Percentiles rank a stretch among this genome's conserved stretches.
Conservation (phyloP, 2,329 filamentous ascomycete genomes). For the Aspergillaceae sp. region DNA sequence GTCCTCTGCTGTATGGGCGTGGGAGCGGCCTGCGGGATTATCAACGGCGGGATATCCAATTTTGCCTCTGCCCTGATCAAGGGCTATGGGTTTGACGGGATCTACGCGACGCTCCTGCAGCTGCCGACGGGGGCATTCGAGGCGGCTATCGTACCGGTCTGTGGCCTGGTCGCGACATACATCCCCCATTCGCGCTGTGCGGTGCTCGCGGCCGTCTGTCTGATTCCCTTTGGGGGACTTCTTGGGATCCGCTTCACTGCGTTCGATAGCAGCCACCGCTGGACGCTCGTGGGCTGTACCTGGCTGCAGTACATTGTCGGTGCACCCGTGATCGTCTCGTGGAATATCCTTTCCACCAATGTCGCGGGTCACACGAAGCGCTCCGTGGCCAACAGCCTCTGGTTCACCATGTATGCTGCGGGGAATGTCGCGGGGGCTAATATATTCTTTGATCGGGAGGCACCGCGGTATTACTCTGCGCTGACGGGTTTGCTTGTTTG, state of each 20-base stretch:
- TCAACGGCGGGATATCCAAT: conserved; percentile 44
- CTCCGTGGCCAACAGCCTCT: conserved; percentile 41
- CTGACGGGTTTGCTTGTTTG: conserved; percentile 36
- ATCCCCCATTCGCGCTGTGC: conserved; percentile 34
- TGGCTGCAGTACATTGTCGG: conserved; percentile 46
- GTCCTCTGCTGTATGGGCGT: conserved; percentile 33
- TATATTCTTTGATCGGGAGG: conserved; percentile 39
- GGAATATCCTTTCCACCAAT: conserved; percentile 43
- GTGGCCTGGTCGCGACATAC: conserved; percentile 38
- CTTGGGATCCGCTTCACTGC: conserved; percentile 43
- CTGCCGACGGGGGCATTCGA: conserved; percentile 29
- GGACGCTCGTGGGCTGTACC: conserved; percentile 45
- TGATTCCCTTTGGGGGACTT: conserved; percentile 38
- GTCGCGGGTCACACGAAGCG: conserved; percentile 46
- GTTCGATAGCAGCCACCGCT: conserved; percentile 32
- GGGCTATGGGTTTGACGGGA: conserved; percentile 31
- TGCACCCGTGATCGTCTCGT: conserved; percentile 44
- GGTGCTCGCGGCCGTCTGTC: conserved; percentile 20
- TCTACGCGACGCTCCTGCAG: conserved; percentile 26
- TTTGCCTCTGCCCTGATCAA: conserved; percentile 41
- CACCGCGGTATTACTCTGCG: conserved; percentile 38
- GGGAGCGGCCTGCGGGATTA: conserved; percentile 38
- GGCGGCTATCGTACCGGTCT: conserved; percentile 19
- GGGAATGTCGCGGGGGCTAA: conserved; percentile 44
- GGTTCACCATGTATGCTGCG: conserved; percentile 42